Base-by-base conservation (phyloP, 2,329 filamentous ascomycete species). In the Thermothelomyces thermophilus region DNA sequence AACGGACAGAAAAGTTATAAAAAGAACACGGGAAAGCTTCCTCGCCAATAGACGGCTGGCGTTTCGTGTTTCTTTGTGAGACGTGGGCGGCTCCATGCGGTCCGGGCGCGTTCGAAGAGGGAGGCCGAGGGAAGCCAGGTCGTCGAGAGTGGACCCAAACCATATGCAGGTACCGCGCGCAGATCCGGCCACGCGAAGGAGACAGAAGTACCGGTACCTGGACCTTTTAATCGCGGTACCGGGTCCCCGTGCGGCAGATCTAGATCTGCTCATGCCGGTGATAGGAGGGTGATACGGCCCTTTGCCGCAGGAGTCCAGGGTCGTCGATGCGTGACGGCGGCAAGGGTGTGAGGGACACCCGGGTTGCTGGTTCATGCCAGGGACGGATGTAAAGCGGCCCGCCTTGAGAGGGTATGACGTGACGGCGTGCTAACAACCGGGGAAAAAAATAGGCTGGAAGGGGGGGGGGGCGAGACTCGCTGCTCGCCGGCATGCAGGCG, bases 91-190 rank as follows among this genome's bases (percentile, higher is more conserved):
- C 26, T 8, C 17, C 24, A 36, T 22, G 33, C 14, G 26, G 46
- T 46, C n/a, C 24, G 40, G 46, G 13, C 40, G 33, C 30, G 42
- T 46, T 46, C 34, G 41, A 37, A 20, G 20, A 36, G 8, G 16
- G 20, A 20, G 14, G n/a, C 16, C 9, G 14, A 14, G 19, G 43
- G 42, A 53, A 50, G 48, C 37, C 33, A 31, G 33, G 52, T 47
- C 50, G 56, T 54, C 47, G 48, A 52, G 47, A 53, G 55, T 58
- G 54, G 56, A 42, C 24, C 55, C 48, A 30, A 22, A 26, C 34
- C 24, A 52, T 48, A 56, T 57, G 56, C 56, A 57, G 55, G 56
- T 56, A 57, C 56, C 37, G 51, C 51, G 48, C 43, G 44, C 20
- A n/a, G 46, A 52, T 50, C 46, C 9, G 31, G 24, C 17, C 28